These are phyloP conservation scores for Clonostachys sp. DNA, from an alignment of 2,329 filamentous ascomycete species.

Conservation along the genomic window DNA sequence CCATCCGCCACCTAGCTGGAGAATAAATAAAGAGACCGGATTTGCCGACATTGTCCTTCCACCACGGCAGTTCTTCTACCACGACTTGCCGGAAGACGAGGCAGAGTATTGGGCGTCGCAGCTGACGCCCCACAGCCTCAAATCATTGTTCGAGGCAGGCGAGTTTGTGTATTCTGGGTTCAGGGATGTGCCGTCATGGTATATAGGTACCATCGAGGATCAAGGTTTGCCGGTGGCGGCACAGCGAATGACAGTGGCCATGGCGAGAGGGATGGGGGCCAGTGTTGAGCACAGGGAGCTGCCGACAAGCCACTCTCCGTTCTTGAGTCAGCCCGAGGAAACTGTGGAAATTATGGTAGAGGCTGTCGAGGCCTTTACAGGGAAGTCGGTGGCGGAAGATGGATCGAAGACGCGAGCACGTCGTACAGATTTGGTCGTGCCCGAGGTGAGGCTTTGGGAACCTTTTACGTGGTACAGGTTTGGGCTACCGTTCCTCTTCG, in stretches of 20 bases:
- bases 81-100: conserved; percentile 39
- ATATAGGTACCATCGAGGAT: conserved; percentile 36
- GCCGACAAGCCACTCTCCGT: conserved; percentile 40
- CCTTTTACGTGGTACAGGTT: too few species aligned
- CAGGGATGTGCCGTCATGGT: conserved; percentile 41
- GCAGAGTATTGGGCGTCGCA: conserved; percentile 32
- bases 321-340: conserved; percentile 37
- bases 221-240: conserved; percentile 26
- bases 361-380: background rate
- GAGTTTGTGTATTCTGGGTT: conserved; percentile 39
- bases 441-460: too few species aligned
- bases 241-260: conserved; percentile 29
- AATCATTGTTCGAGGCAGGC: conserved; percentile 36
- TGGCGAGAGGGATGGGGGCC: conserved; percentile 29
- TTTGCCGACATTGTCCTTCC: conserved; percentile 30
- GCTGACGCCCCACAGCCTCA: conserved; percentile 33
- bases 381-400: too few species aligned
- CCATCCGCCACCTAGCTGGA: conserved; percentile 34
- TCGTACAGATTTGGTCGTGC: too few species aligned
- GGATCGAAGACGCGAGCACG: too few species aligned
- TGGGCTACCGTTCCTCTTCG: too few species aligned
- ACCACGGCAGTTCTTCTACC: conserved; percentile 39
- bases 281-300: conserved; percentile 31
- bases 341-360: conserved; percentile 26
- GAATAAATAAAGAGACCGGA: conserved; percentile 29